Percentiles rank a stretch among this genome's conserved stretches.
Conservation (phyloP, 106 monocot genomes). For the Dendrobium catenatum region DNA sequence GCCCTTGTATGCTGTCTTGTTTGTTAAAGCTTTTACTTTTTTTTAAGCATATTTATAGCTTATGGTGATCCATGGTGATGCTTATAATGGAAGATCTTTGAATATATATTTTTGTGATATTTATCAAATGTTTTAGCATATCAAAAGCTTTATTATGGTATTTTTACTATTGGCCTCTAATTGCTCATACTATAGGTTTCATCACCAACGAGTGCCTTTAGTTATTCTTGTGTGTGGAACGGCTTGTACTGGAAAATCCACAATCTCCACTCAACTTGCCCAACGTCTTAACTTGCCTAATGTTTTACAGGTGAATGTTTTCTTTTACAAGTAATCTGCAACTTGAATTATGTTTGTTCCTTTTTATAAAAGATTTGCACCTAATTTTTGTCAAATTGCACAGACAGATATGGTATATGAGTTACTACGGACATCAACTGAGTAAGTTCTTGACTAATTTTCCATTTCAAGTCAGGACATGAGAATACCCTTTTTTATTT, state of each 20-base stretch:
- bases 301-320: constrained; percentile 79
- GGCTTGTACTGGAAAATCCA: constrained; percentile 97
- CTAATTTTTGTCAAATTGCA: constrained; percentile 5
- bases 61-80: background rate
- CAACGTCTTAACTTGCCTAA: constrained; percentile 94
- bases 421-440: constrained; percentile 93
- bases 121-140: background rate
- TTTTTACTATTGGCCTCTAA: background rate
- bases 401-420: constrained; percentile 99
- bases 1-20: background rate
- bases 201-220: constrained; percentile 93
- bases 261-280: constrained; percentile 96
- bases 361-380: background rate
- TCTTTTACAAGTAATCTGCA: constrained; percentile 4
- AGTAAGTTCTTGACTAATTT: constrained; percentile 47
- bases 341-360: background rate
- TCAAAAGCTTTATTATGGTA: background rate
- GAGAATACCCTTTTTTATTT: background rate
- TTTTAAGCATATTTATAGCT: background rate
- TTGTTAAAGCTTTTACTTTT: background rate
- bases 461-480: background rate
- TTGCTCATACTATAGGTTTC: constrained; percentile 51
- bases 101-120: background rate
- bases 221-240: constrained; percentile 99
- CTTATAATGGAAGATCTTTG: background rate